phyloP scores from a whole-genome alignment of 345 rosid species.

The Passiflora organensis region DNA sequence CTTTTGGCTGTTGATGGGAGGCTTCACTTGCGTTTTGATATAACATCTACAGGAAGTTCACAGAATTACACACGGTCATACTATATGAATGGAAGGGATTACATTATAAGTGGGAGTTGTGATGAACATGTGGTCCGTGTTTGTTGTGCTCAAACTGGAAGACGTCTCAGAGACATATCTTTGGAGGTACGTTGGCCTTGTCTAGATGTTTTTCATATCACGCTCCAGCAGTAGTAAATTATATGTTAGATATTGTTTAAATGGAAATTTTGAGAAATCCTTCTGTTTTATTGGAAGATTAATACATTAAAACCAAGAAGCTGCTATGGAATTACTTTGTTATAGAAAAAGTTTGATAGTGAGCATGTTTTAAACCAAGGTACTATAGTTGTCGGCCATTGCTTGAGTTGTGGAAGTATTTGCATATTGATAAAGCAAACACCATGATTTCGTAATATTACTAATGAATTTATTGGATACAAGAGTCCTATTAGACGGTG shows the following conservation, averaged over 20 bases:
- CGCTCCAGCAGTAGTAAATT: background rate
- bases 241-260: background rate
- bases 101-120: conserved; percentile 84
- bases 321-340: too few relatives aligned
- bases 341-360: background rate
- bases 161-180: conserved; percentile 84
- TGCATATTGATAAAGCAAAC: too few relatives aligned
- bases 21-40: conserved; percentile 65
- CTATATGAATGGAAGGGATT: conserved; percentile 92
- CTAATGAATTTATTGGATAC: too few relatives aligned
- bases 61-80: conserved; percentile 92
- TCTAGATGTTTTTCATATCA: background rate
- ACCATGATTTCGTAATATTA: too few relatives aligned
- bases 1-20: conserved; percentile 89
- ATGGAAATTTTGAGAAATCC: too few relatives aligned
- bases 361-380: background rate
- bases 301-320: too few relatives aligned
- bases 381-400: too few relatives aligned
- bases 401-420: too few relatives aligned
- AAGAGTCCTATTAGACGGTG: too few relatives aligned
- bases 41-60: conserved; percentile 64
- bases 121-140: conserved; percentile 84
- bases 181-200: conserved; percentile 59
- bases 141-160: conserved; percentile 97
- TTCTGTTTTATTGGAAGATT: too few relatives aligned